Evolutionary conservation across 345 rosid genomes (phyloP).

Genomic region (Rhizophora apiculata): DNA sequence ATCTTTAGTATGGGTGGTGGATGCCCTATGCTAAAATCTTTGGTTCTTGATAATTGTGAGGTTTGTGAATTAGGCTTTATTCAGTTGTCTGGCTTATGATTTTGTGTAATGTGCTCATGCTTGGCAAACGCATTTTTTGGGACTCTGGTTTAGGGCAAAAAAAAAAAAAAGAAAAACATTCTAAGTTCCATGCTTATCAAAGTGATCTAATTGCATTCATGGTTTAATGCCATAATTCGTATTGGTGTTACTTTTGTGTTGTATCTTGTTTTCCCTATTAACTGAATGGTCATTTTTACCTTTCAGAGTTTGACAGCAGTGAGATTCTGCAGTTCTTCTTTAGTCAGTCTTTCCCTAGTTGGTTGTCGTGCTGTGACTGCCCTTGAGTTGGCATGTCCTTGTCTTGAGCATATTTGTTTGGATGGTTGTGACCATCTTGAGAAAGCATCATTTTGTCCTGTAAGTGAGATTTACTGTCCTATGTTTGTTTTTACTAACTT

Average conservation of each 20-base stretch:
- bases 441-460: slow-evolving; percentile 81
- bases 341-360: slow-evolving; percentile 79
- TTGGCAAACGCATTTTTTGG: too few species aligned
- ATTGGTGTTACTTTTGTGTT: not conserved
- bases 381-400: slow-evolving; percentile 77
- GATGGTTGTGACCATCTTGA: slow-evolving; percentile 98
- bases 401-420: slow-evolving; percentile 73
- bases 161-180: not conserved
- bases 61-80: slow-evolving; percentile 34
- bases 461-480: slow-evolving; percentile 36
- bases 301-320: slow-evolving; percentile 75
- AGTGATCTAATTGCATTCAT: not conserved
- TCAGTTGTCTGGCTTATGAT: not conserved
- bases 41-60: slow-evolving; percentile 93
- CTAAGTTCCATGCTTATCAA: not conserved
- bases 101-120: not conserved
- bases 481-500: not conserved
- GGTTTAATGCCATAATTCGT: not conserved
- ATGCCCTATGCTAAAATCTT: slow-evolving; percentile 81
- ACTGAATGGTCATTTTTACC: slow-evolving; percentile 9
- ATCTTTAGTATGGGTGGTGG: slow-evolving; percentile 88
- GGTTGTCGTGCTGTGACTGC: slow-evolving; percentile 79
- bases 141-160: too few species aligned
- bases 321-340: slow-evolving; percentile 66
- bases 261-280: not conserved